Evolutionary conservation across 2,329 filamentous ascomycete species (phyloP).

Genomic region (Laburnicola sp.): DNA sequence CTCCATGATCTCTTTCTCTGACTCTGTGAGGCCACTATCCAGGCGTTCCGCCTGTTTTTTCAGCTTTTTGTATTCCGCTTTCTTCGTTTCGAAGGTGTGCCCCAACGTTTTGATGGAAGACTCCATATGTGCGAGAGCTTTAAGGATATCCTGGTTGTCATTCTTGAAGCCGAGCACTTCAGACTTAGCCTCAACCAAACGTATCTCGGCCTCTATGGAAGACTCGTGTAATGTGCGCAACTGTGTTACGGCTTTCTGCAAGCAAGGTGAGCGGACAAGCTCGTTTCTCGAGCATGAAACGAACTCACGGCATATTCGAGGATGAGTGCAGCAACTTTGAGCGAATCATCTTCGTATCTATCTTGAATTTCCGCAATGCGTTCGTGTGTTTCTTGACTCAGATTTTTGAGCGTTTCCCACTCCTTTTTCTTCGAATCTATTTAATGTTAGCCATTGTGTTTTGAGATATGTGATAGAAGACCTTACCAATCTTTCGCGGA

Average conservation of each 20-base stretch:
- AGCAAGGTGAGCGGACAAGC: slow-evolving; percentile 21
- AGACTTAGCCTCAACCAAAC: slow-evolving; percentile 77
- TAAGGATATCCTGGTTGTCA: slow-evolving; percentile 55
- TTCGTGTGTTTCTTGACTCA: slow-evolving; percentile 48
- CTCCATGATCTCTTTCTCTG: slow-evolving; percentile 48
- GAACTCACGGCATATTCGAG: slow-evolving; percentile 59
- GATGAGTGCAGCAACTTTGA: slow-evolving; percentile 43
- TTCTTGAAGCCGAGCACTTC: slow-evolving; percentile 71
- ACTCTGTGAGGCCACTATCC: slow-evolving; percentile 25
- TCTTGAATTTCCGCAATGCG: slow-evolving; percentile 56
- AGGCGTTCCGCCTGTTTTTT: slow-evolving; percentile 20
- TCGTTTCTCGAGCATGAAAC: background rate
- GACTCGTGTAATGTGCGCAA: slow-evolving; percentile 66
- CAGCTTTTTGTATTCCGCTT: slow-evolving; percentile 18
- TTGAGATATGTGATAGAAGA: background rate
- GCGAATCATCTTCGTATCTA: slow-evolving; percentile 44
- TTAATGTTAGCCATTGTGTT: slow-evolving; percentile 25
- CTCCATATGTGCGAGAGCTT: slow-evolving; percentile 41
- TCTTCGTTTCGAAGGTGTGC: slow-evolving; percentile 13
- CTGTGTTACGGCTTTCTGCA: slow-evolving; percentile 60
- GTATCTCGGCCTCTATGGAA: slow-evolving; percentile 70
- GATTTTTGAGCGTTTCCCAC: slow-evolving; percentile 46
- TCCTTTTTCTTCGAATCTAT: slow-evolving; percentile 53
- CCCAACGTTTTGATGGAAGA: slow-evolving; percentile 23
- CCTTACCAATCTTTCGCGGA: slow-evolving; percentile 70